Conservation (phyloP, 768 basidiomycete genomes). For the Psilocybe azurescens region DNA sequence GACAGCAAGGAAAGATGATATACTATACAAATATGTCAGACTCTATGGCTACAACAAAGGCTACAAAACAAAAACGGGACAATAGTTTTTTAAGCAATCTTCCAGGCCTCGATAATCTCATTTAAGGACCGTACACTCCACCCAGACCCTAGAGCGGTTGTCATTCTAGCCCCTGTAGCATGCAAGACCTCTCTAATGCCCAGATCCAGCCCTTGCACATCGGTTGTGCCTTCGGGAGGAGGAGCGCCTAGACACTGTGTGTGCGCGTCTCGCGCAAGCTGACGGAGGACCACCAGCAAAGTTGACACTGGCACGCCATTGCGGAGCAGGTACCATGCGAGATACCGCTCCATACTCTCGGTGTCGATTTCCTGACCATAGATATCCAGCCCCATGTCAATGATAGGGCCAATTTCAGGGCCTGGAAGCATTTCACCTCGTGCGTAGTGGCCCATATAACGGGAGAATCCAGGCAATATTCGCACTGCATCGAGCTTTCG, state of each 20-base stretch:
- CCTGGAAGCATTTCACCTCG: slow-evolving; percentile 49
- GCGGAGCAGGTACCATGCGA: slow-evolving; percentile 76
- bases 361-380: slow-evolving; percentile 20
- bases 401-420: not conserved
- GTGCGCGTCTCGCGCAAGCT: slow-evolving; percentile 68
- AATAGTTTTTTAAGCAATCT: slow-evolving; percentile 15
- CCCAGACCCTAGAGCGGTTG: slow-evolving; percentile 68
- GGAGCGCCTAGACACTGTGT: slow-evolving; percentile 53
- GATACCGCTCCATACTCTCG: slow-evolving; percentile 34
- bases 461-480: slow-evolving; percentile 42
- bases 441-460: slow-evolving; percentile 57
- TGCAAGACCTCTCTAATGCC: slow-evolving; percentile 87
- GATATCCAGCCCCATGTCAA: slow-evolving; percentile 8
- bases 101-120: slow-evolving; percentile 69
- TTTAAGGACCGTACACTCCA: slow-evolving; percentile 77
- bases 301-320: slow-evolving; percentile 76
- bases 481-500: slow-evolving; percentile 55
- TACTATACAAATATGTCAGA: slow-evolving; percentile 4
- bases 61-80: not conserved
- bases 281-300: slow-evolving; percentile 63
- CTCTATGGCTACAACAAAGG: slow-evolving; percentile 11
- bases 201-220: slow-evolving; percentile 41
- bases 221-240: slow-evolving; percentile 56
- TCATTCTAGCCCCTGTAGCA: slow-evolving; percentile 83
- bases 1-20: not conserved